These are phyloP conservation scores for Astrocystis sublimbata DNA, from an alignment of 495 filamentous ascomycete species.

Conservation along the genomic window DNA sequence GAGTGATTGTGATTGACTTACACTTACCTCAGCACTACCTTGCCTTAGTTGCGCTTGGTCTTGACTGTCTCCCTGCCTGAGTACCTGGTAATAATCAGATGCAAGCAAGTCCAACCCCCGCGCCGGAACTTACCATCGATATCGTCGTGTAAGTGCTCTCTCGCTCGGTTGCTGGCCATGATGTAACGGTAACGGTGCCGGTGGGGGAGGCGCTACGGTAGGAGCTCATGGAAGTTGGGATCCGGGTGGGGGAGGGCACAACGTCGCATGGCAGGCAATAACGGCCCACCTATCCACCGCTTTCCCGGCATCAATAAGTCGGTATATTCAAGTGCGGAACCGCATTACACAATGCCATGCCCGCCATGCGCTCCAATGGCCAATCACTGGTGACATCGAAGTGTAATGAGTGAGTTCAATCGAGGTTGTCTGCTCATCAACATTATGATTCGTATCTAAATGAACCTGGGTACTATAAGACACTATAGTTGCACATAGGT, in stretches of 20 bases:
- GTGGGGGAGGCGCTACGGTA: too few species aligned
- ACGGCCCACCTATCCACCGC: neutral
- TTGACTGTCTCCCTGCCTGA: too few species aligned
- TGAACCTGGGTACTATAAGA: too few species aligned
- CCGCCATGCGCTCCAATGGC: too few species aligned
- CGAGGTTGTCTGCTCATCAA: neutral
- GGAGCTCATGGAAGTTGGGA: too few species aligned
- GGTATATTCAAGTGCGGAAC: neutral
- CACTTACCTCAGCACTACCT: too few species aligned
- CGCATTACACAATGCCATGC: neutral
- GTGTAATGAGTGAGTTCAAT: neutral
- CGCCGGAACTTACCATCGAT: neutral
- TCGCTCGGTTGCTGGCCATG: neutral
- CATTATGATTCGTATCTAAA: neutral
- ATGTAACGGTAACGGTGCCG: conserved; percentile 4
- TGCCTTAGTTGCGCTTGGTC: too few species aligned
- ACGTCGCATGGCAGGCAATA: neutral
- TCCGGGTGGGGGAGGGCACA: neutral
- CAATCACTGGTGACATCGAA: too few species aligned
- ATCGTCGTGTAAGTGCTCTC: neutral
- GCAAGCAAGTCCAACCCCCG: too few species aligned
- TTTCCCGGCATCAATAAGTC: neutral
- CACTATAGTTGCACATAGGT: too few species aligned
- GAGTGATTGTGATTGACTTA: too few species aligned
- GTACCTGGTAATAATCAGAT: too few species aligned